These are phyloP conservation scores for Aspergillus transmontanensis DNA, from an alignment of 2,329 filamentous ascomycete species.

Conservation along the genomic window DNA sequence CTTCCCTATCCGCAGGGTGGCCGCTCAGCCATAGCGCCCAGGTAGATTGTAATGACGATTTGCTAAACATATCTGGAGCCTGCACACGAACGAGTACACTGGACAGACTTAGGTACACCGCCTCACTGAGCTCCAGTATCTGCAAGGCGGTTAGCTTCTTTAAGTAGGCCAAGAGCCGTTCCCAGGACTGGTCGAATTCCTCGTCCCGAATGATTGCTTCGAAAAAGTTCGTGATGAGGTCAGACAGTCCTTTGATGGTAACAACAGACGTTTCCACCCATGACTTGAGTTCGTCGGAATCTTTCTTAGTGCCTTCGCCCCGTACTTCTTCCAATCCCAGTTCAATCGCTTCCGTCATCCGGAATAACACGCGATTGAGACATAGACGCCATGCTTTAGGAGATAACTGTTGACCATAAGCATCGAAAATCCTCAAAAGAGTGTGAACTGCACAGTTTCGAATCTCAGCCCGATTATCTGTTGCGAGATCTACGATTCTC, in stretches of 20 bases:
- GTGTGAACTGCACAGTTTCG: constrained; percentile 78
- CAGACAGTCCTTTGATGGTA: constrained; percentile 71
- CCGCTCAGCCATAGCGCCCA: constrained; percentile 73
- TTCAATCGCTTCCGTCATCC: constrained; percentile 72
- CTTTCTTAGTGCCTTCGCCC: constrained; percentile 21
- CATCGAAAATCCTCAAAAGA: constrained; percentile 85
- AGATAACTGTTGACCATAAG: constrained; percentile 78
- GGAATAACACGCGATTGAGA: constrained; percentile 78
- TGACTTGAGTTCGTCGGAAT: constrained; percentile 47
- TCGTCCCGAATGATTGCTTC: constrained; percentile 67
- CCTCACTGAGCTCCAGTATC: constrained; percentile 71
- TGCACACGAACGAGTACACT: constrained; percentile 58
- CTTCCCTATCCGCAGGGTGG: constrained; percentile 56
- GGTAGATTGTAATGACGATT: constrained; percentile 58
- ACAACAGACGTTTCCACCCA: constrained; percentile 77
- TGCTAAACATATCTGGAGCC: constrained; percentile 45
- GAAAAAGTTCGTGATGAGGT: constrained; percentile 74
- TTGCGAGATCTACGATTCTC: constrained; percentile 42
- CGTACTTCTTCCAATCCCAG: constrained; percentile 40
- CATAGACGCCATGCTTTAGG: constrained; percentile 82
- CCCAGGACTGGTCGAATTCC: constrained; percentile 74
- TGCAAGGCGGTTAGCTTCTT: constrained; percentile 64
- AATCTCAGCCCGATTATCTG: constrained; percentile 43
- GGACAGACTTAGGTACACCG: constrained; percentile 68
- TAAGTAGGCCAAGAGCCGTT: constrained; percentile 70